Base-by-base conservation (phyloP, 139 green algal genomes). In the Gonium pectorale region DNA sequence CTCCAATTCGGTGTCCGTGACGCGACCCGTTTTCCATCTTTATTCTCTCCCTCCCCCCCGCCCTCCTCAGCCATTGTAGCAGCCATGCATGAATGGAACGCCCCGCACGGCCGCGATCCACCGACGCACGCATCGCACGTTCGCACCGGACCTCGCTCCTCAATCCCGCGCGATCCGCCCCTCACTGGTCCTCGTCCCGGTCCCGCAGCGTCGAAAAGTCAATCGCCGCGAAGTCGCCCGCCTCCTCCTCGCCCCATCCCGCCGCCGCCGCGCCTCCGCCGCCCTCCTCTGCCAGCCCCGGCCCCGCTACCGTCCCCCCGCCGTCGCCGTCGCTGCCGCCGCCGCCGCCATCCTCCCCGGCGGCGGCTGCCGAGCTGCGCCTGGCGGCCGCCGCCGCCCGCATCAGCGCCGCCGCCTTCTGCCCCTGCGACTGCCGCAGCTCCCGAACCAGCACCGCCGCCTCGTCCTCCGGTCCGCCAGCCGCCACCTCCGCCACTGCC, bases 331-430 rank as follows among this genome's bases (percentile, higher is more conserved):
- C 54, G 2, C 17, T 13, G 4, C 38, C 17, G 9, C 56, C 41
- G 29, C 75, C 41, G 22, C n/a, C 21, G 5, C 56, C 59, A 35
- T 41, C 60, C 8, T n/a, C 43, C 9, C 22, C 31, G 3, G 6
- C 41, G 24, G 31, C 3, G 59, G 41, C 31, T 38, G 22, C 37
- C n/a, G 1, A 2, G 19, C 60, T 2, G 8, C 44, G 41, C 31
- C 77, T 41, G 43, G 37, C 77, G 31, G 11, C 31, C 31, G 77
- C 77, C 62, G 77, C 77, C 26, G 77, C 44, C 21, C 44, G 43
- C 77, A 83, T 83, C 22, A 73, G 26, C 60, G 44, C 77, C 31
- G 77, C 77, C 8, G 77, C 77, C 43, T 73, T 73, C 77, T 83
- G 77, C n/a, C 77, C 77, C 77, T 83, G 77, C 24, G 43, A 74